Base-by-base conservation (phyloP, 2,329 filamentous ascomycete genomes). In the Fusarium miscanthi region DNA sequence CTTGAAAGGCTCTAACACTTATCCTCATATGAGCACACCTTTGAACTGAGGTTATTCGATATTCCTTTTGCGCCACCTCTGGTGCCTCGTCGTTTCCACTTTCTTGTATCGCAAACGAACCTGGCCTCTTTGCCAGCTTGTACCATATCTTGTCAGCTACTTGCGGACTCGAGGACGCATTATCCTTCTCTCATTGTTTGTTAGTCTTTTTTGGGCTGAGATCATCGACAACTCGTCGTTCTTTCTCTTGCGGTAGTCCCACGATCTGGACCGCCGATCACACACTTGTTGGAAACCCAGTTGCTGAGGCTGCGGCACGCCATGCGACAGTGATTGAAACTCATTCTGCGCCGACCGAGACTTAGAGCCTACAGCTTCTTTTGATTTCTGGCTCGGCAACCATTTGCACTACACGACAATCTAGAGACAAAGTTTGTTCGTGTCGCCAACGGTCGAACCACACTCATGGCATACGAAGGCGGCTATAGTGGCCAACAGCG, bases 381-480 rank as follows among this genome's bases (percentile, higher is more conserved):
- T 56, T 51, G 21, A 52, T 42, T 43, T 23, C 25, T 37, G 53
- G 48, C 37, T 64, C 38, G 38, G 23, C 59, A 53, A 65, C 31
- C 35, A 42, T 35, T 35, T 35, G 17, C n/a, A 25, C 13, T 41
- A 59, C 35, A 42, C 42, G 25, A 43, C 38, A 63, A 73, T 42
- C 33, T 17, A 31, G 38, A 54, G 31, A 31, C 35, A 30, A 45
- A 35, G 10, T 45, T 63, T 31, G 35, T 62, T 35, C 33, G 38
- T 37, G n/a, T 61, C 56, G 38, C 21, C 58, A 38, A 52, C 58
- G 48, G 43, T 42, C 38, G 51, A 71, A 48, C 52, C 57, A 46
- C 41, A 57, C 43, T 37, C 21, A 89, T 89, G 87, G 85, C 87
- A 49, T 88, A 88, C 76, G 84, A 87, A 69, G 83, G 82, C 68